phyloP scores from a whole-genome alignment of 345 rosid genomes.

The Acer campestre region DNA sequence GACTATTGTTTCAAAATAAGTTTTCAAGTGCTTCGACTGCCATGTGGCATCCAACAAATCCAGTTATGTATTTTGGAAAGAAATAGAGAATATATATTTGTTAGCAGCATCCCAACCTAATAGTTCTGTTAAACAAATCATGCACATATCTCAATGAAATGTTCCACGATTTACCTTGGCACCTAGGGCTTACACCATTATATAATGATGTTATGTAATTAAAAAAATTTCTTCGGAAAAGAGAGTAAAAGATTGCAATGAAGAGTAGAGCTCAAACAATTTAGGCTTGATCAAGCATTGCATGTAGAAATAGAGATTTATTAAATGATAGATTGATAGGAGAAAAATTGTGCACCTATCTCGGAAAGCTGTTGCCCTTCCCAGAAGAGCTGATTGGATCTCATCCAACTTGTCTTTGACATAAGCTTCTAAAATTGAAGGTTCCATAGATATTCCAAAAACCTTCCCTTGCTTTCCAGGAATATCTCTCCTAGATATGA shows the following conservation, averaged over 20 bases:
- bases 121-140: background rate
- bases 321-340: background rate
- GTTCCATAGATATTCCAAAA: conserved; percentile 90
- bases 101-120: background rate
- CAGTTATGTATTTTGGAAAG: background rate
- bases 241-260: background rate
- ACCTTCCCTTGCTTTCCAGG: conserved; percentile 94
- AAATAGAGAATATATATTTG: background rate
- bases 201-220: background rate
- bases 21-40: background rate
- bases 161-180: background rate
- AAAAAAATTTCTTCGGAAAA: background rate
- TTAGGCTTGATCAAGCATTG: background rate
- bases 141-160: background rate
- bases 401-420: conserved; percentile 91
- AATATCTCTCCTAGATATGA: conserved; percentile 84
- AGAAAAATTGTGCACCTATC: conserved; percentile 58
- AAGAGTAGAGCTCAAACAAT: conserved; percentile 5
- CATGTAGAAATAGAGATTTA: too few relatives aligned
- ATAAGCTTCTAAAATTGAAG: conserved; percentile 60
- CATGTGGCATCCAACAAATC: background rate
- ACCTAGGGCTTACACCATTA: too few relatives aligned
- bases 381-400: conserved; percentile 81
- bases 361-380: conserved; percentile 64
- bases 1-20: background rate